phyloP scores from a whole-genome alignment of 192 early-diverging fungal genomes.

The Coemansia sp. region DNA sequence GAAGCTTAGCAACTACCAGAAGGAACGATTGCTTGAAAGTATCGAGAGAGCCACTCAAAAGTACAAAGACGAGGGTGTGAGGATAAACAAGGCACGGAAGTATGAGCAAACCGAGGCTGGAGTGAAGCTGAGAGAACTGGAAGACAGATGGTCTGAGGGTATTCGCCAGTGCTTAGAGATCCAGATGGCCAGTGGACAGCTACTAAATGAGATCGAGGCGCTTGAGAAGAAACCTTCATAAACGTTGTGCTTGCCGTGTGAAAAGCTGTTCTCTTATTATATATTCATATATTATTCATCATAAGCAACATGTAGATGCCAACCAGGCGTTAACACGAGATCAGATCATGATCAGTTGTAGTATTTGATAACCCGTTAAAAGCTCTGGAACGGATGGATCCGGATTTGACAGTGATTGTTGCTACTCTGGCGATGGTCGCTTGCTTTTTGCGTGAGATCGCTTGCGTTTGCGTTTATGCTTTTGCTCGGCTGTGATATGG shows the following conservation, averaged over 20 bases:
- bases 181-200: constrained; percentile 35
- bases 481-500: background rate
- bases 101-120: constrained; percentile 44
- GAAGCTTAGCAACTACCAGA: constrained; percentile 49
- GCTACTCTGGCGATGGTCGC: no score
- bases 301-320: no score
- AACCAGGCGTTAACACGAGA: no score
- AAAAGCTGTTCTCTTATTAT: no score
- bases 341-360: no score
- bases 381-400: no score
- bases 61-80: constrained; percentile 19
- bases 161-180: constrained; percentile 46
- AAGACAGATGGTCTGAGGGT: constrained; percentile 36
- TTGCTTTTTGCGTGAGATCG: constrained; percentile 5
- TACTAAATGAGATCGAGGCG: constrained; percentile 26
- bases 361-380: no score
- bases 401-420: background rate
- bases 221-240: background rate
- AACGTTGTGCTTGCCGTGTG: no score
- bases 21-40: constrained; percentile 23
- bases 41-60: constrained; percentile 27
- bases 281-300: no score
- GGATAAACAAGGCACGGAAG: constrained; percentile 43
- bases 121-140: constrained; percentile 27
- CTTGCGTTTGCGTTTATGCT: constrained; percentile 29